Conservation (phyloP, 495 filamentous ascomycete species). For the Annulohypoxylon nitens region DNA sequence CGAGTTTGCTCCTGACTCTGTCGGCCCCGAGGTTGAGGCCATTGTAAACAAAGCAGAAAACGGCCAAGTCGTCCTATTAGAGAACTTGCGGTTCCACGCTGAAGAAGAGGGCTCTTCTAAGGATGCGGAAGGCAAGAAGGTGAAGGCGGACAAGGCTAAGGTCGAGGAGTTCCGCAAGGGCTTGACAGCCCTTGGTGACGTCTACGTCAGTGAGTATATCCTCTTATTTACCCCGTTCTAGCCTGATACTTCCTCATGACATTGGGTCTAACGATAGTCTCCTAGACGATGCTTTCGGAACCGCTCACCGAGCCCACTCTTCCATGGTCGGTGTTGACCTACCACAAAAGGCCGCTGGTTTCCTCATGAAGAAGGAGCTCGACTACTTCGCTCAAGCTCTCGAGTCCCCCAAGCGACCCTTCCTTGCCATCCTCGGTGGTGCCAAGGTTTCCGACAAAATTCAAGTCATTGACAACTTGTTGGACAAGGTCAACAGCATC, state of each 20-base stretch:
- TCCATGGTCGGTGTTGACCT: constrained; percentile 98
- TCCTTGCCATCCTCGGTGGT: constrained; percentile 98
- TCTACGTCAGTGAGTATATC: constrained; percentile 90
- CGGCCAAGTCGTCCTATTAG: constrained; percentile 89
- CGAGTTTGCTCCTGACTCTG: constrained; percentile 90
- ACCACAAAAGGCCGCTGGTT: constrained; percentile 94
- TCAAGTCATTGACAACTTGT: constrained; percentile 97
- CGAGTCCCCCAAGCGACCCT: constrained; percentile 91
- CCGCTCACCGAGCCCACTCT: constrained; percentile 96
- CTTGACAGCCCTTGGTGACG: constrained; percentile 92
- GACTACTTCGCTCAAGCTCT: constrained; percentile 99
- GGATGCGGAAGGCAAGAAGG: constrained; percentile 94
- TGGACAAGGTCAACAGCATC: constrained; percentile 95
- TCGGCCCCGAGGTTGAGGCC: constrained; percentile 89
- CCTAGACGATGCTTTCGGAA: constrained; percentile 97
- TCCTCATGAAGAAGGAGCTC: constrained; percentile 99
- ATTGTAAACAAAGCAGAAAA: constrained; percentile 84
- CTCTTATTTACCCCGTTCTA: not conserved
- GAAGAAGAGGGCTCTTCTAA: constrained; percentile 97
- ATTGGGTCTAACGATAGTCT: constrained; percentile 10
- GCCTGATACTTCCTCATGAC: not conserved
- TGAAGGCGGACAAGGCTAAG: constrained; percentile 93
- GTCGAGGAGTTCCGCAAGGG: constrained; percentile 95
- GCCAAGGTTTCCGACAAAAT: constrained; percentile 99
- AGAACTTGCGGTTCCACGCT: constrained; percentile 97